Evolutionary conservation across 805 yeast species (phyloP).

Genomic region (Zygoascus biomembranicola): DNA sequence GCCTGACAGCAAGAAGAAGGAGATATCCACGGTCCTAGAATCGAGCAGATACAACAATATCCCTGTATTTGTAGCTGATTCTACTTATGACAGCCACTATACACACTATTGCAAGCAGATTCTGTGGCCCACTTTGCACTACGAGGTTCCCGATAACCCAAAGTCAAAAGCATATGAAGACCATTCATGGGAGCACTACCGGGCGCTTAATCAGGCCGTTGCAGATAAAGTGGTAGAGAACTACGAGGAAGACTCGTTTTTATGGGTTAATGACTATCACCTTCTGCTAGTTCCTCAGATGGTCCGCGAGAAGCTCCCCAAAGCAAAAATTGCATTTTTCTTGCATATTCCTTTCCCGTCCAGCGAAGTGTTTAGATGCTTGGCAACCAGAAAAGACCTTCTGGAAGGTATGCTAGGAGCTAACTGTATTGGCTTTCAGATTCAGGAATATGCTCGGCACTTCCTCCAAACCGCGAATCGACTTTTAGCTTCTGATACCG

Average conservation of each 20-base stretch:
- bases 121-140: constrained; percentile 90
- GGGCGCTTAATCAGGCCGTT: constrained; percentile 61
- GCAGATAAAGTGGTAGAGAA: constrained; percentile 65
- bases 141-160: constrained; percentile 93
- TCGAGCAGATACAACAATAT: constrained; percentile 43
- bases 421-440: constrained; percentile 81
- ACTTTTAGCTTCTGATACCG: constrained; percentile 74
- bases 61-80: constrained; percentile 68
- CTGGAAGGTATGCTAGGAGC: constrained; percentile 84
- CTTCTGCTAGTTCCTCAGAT: constrained; percentile 76
- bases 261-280: constrained; percentile 96
- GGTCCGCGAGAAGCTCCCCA: constrained; percentile 67
- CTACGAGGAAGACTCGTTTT: constrained; percentile 62
- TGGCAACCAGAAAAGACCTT: constrained; percentile 75
- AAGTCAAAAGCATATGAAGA: constrained; percentile 91
- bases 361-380: constrained; percentile 87
- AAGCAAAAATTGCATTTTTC: constrained; percentile 85
- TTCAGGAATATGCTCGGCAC: constrained; percentile 87
- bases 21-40: constrained; percentile 42
- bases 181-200: constrained; percentile 86
- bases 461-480: constrained; percentile 86
- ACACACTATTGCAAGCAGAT: constrained; percentile 88
- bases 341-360: constrained; percentile 93
- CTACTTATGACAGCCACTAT: constrained; percentile 83
- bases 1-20: constrained; percentile 44